Percentiles rank a stretch among this genome's conserved stretches.
Conservation (phyloP, 2,329 filamentous ascomycete genomes). For the Botrytis elliptica region DNA sequence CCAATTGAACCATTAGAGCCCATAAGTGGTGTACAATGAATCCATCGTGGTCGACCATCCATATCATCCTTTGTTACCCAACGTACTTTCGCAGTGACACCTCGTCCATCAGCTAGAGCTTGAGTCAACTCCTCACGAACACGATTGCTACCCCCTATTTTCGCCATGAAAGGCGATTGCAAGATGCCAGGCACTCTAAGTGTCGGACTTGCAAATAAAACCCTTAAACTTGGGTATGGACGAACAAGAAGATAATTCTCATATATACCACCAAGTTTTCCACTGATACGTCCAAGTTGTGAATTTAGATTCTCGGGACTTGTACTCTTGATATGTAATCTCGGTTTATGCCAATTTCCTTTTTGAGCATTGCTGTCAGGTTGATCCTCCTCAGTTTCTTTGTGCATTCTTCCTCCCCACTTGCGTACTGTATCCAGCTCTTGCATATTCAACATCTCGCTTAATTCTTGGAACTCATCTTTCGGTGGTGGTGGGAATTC, state of each 20-base stretch:
- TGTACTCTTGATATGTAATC: slow-evolving; percentile 44
- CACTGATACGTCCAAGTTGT: slow-evolving; percentile 29
- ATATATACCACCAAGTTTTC: slow-evolving; percentile 46
- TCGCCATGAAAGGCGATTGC: slow-evolving; percentile 56
- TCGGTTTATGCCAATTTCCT: slow-evolving; percentile 44
- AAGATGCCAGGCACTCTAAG: slow-evolving; percentile 67
- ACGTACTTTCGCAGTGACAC: slow-evolving; percentile 71
- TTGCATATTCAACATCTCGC: slow-evolving; percentile 66
- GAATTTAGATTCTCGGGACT: slow-evolving; percentile 30
- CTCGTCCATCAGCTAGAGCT: slow-evolving; percentile 66
- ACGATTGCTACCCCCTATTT: slow-evolving; percentile 50
- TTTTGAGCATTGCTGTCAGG: slow-evolving; percentile 41
- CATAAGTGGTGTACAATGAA: slow-evolving; percentile 72
- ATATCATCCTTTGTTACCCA: slow-evolving; percentile 57
- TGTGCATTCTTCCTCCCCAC: slow-evolving; percentile 63
- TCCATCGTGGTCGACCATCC: slow-evolving; percentile 65
- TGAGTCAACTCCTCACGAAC: slow-evolving; percentile 50
- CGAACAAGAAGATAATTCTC: slow-evolving; percentile 63
- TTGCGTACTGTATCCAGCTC: slow-evolving; percentile 65
- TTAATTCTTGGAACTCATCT: slow-evolving; percentile 64
- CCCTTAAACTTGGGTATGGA: slow-evolving; percentile 62
- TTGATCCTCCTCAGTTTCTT: slow-evolving; percentile 45
- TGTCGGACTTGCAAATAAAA: slow-evolving; percentile 68
- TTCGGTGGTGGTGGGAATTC: slow-evolving; percentile 40
- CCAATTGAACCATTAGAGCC: slow-evolving; percentile 67